Evolutionary conservation across 2,329 filamentous ascomycete species (phyloP).

Genomic region (Aotearoamyces nothofagi): DNA sequence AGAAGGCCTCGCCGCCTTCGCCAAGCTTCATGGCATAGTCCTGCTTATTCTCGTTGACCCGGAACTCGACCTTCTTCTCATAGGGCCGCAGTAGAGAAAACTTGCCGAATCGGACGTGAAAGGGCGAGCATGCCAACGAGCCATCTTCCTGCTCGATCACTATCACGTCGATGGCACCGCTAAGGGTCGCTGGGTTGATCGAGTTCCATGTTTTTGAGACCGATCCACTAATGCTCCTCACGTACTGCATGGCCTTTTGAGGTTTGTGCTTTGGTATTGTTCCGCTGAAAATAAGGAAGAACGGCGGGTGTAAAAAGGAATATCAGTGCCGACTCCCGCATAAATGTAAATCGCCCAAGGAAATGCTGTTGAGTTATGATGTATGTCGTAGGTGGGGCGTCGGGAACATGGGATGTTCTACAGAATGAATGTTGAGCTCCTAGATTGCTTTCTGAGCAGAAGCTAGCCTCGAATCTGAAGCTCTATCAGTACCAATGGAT

Average conservation of each 20-base stretch:
- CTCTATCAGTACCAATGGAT: too few relatives aligned
- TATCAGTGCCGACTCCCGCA: too few relatives aligned
- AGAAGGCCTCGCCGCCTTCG: slow-evolving; percentile 95
- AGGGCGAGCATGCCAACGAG: slow-evolving; percentile 78
- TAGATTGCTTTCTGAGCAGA: too few relatives aligned
- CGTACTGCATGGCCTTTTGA: slow-evolving; percentile 97
- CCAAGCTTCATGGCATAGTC: slow-evolving; percentile 97
- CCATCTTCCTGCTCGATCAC: slow-evolving; percentile 95
- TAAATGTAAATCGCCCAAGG: too few relatives aligned
- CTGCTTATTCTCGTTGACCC: slow-evolving; percentile 83
- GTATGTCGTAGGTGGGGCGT: too few relatives aligned
- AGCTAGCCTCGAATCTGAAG: too few relatives aligned
- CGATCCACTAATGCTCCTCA: slow-evolving; percentile 83
- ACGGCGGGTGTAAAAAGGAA: too few relatives aligned
- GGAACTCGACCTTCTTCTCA: slow-evolving; percentile 98
- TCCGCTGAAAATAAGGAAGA: too few relatives aligned
- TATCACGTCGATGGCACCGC: slow-evolving; percentile 96
- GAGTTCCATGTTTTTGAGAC: slow-evolving; percentile 99
- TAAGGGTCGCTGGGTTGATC: slow-evolving; percentile 93
- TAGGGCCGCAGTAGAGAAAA: slow-evolving; percentile 89
- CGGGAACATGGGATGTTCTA: too few relatives aligned
- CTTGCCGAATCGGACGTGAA: slow-evolving; percentile 97
- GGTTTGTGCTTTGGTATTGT: too few relatives aligned
- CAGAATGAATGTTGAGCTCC: too few relatives aligned
- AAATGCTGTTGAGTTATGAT: too few relatives aligned